Conservation (phyloP, 2,329 filamentous ascomycete genomes). For the Aspergillus neotritici region DNA sequence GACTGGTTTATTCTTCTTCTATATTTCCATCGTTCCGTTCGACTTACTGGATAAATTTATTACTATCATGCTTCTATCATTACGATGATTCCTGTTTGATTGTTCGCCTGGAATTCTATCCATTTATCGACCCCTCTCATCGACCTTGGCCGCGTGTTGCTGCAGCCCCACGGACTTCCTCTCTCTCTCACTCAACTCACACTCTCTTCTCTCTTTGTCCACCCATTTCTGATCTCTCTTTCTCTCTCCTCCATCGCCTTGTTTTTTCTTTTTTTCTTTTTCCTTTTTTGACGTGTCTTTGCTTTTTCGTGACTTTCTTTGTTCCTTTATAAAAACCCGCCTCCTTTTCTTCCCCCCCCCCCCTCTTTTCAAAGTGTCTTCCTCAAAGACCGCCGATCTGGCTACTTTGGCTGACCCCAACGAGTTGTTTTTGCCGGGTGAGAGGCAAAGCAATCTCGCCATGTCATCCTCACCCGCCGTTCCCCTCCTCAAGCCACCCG, state of each 20-base stretch:
- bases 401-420: conserved; percentile 36
- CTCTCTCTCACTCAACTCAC: no score
- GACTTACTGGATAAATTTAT: no score
- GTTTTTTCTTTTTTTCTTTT: conserved; percentile 6
- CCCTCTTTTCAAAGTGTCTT: conserved; percentile 14
- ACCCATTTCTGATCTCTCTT: conserved; percentile 3
- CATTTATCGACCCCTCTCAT: no score
- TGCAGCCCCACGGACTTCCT: no score
- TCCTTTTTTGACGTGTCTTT: conserved; percentile 3
- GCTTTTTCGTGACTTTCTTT: conserved; percentile 3
- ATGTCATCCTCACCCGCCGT: conserved; percentile 69
- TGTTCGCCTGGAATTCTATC: no score
- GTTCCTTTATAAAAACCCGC: no score
- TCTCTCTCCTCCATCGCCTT: background rate
- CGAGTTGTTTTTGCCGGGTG: conserved; percentile 38
- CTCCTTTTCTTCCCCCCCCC: background rate
- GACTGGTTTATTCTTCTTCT: no score
- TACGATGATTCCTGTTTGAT: no score
- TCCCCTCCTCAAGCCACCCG: conserved; percentile 75
- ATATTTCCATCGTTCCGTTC: no score
- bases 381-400: conserved; percentile 27
- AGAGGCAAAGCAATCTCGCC: conserved; percentile 42
- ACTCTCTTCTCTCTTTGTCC: background rate
- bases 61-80: no score
- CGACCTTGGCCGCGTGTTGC: no score